Base-by-base conservation (phyloP, 148 eudicot species). In the Linanthus parryae region DNA sequence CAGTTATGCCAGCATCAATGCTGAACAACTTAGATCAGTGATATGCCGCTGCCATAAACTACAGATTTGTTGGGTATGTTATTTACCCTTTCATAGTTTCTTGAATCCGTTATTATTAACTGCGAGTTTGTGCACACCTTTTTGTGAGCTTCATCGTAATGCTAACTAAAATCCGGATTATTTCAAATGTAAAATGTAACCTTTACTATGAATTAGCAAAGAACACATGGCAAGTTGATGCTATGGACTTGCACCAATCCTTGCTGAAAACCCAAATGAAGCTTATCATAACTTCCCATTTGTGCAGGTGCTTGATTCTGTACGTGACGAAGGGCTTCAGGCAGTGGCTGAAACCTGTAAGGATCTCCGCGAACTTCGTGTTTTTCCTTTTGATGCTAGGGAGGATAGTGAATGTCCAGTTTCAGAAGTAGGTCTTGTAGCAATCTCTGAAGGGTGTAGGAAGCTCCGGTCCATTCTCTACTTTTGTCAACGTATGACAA, bases 401-500 rank as follows among this genome's bases (percentile, higher is more conserved):
- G 95, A 86, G 42, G 83, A 80, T 16, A 72, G 72, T 16, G 91
- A 77, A 57, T 82, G 84, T 29, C 83, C 77, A 7, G 95, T 86
- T 44, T 83, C 91, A 36, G 87, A 86, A 24, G 82, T 83, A 38
- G 95, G 95, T 53, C 62, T 86, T 48, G 87, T 63, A 21, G 91
- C 95, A 38, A 86, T 86, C 42, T 75, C 91, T 3, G 72, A 83
- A 63, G 95, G 95, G 37, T 86, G 95, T 63, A 68, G 69, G 53
- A 83, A 75, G 46, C 44, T 86, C 67, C 59, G 52, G n/a, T 86
- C 91, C 5, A 83, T 83, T 56, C 58, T 87, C 4, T 87, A 80
- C 47, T 87, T 87, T 59, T 87, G 95, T 33, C 95, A 87, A 60
- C 81, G 73, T 62, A 87, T 87, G 95, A 87, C 95, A 26, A 87